These are phyloP conservation scores for Hyphodiscus sp. DNA, from an alignment of 2,329 filamentous ascomycete genomes.

Conservation along the genomic window DNA sequence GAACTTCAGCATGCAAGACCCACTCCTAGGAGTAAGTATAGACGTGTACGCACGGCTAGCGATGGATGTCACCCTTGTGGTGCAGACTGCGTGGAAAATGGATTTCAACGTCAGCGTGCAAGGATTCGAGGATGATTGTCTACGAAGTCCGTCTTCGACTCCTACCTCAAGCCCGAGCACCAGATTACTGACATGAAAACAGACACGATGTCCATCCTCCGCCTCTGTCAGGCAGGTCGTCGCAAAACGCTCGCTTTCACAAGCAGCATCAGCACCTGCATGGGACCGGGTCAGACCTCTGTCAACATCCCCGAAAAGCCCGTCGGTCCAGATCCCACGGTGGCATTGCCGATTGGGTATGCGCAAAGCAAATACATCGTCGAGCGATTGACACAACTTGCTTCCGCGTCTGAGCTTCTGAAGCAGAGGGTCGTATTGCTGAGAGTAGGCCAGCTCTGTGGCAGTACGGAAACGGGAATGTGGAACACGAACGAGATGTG, in stretches of 20 bases:
- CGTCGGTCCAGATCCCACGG: constrained; percentile 16
- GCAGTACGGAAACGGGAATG: constrained; percentile 17
- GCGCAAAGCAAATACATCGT: constrained; percentile 27
- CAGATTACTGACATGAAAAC: not conserved
- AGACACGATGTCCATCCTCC: constrained; percentile 28
- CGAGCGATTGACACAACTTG: constrained; percentile 22
- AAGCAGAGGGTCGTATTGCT: constrained; percentile 19
- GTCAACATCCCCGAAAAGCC: constrained; percentile 16
- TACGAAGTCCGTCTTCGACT: constrained; percentile 19
- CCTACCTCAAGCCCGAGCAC: not conserved
- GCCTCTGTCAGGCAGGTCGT: constrained; percentile 21
- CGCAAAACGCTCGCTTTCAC: constrained; percentile 24
- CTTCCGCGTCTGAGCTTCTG: constrained; percentile 5
- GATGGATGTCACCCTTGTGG: constrained; percentile 21
- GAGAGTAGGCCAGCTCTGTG: constrained; percentile 25
- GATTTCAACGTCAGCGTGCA: constrained; percentile 27
- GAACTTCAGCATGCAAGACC: constrained; percentile 27
- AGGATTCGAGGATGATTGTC: constrained; percentile 28
- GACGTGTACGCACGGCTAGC: constrained; percentile 21
- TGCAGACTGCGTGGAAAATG: constrained; percentile 30
- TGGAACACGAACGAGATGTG: constrained; percentile 26
- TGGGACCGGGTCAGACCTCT: constrained; percentile 15
- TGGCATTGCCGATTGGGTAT: constrained; percentile 23
- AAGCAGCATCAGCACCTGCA: constrained; percentile 24
- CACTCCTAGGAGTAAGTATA: constrained; percentile 22